phyloP scores from a whole-genome alignment of 2,329 filamentous ascomycete species.

The Dactylella cylindrospora region DNA sequence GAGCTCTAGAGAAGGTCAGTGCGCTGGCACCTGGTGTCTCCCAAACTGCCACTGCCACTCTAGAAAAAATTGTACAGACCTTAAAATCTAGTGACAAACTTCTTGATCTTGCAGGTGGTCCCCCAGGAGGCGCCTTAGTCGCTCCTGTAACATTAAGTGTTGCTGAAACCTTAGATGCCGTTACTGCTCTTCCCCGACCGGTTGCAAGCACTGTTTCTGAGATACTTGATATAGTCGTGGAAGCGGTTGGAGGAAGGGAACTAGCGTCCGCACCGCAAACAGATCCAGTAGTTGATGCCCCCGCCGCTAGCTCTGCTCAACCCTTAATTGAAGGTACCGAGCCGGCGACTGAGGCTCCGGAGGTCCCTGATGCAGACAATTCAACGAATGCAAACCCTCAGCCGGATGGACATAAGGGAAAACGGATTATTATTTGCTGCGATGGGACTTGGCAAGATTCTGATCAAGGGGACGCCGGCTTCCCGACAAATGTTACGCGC shows the following conservation, averaged over 20 bases:
- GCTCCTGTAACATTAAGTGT: constrained; percentile 27
- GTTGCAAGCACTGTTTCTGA: constrained; percentile 9
- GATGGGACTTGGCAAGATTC: constrained; percentile 49
- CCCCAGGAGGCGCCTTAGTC: constrained; percentile 15
- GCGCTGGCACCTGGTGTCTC: constrained; percentile 8
- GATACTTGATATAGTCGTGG: constrained; percentile 8
- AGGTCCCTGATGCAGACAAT: constrained; percentile 39
- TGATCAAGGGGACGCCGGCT: constrained; percentile 45
- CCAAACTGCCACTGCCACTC: neutral
- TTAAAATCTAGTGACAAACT: constrained; percentile 29
- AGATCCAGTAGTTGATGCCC: neutral
- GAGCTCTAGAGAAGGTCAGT: constrained; percentile 8
- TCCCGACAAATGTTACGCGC: constrained; percentile 59
- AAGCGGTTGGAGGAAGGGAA: constrained; percentile 4
- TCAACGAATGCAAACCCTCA: constrained; percentile 35
- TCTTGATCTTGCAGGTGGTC: constrained; percentile 12
- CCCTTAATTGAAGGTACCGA: too few species aligned
- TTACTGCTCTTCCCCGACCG: constrained; percentile 6
- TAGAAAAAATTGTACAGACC: constrained; percentile 15
- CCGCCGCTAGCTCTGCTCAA: too few species aligned
- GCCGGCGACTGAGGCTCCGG: neutral
- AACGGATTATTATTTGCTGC: constrained; percentile 48
- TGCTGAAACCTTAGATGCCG: constrained; percentile 17
- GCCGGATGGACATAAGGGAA: constrained; percentile 41
- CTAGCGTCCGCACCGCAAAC: neutral